Evolutionary conservation across 805 yeast genomes (phyloP).

Genomic region (Ogataea wickerhamii): DNA sequence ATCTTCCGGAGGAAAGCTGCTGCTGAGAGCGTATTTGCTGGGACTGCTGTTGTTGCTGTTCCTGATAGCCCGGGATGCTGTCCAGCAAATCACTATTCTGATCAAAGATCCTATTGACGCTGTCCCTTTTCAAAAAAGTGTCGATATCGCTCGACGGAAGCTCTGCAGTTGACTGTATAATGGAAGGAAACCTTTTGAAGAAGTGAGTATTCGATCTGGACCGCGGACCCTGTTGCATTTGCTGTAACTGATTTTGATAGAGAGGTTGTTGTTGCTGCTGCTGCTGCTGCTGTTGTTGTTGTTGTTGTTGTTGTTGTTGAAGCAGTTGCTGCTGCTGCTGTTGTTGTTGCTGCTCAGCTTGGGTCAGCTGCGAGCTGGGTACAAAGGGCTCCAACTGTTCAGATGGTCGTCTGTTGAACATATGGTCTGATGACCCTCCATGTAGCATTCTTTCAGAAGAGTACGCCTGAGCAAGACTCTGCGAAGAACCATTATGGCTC

Average conservation of each 20-base stretch:
- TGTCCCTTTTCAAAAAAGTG: constrained; percentile 34
- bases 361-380: constrained; percentile 24
- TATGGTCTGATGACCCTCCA: constrained; percentile 22
- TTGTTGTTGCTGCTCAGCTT: constrained; percentile 14
- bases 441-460: constrained; percentile 25
- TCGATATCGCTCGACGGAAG: constrained; percentile 33
- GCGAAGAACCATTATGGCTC: constrained; percentile 17
- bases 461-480: constrained; percentile 24
- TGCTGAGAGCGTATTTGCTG: constrained; percentile 20
- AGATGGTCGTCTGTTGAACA: constrained; percentile 40
- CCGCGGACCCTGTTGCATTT: constrained; percentile 14
- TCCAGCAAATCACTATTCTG: constrained; percentile 27
- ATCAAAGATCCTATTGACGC: constrained; percentile 28
- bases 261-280: constrained; percentile 16
- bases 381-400: constrained; percentile 49
- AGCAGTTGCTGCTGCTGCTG: constrained; percentile 13
- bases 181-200: constrained; percentile 30
- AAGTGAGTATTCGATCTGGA: constrained; percentile 31
- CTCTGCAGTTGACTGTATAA: constrained; percentile 26
- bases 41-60: constrained; percentile 16
- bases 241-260: constrained; percentile 17
- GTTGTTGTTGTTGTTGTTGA: constrained; percentile 14
- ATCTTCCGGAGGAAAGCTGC: constrained; percentile 13
- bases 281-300: constrained; percentile 16
- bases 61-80: constrained; percentile 23